Evolutionary conservation across 345 rosid genomes (phyloP).

Genomic region (Dovyalis caffra): DNA sequence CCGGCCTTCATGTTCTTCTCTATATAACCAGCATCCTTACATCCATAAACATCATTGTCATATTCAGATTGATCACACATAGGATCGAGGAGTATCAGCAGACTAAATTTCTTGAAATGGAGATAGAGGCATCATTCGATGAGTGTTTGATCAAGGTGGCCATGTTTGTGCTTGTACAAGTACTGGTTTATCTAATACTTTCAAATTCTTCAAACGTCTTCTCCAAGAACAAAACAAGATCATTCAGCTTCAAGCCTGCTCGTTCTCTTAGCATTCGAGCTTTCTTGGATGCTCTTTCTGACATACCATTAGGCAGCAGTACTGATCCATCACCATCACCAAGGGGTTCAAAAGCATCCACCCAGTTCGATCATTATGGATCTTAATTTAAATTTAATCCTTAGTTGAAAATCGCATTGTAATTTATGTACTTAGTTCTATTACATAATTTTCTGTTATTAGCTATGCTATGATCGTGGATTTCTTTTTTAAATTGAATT

Average conservation of each 20-base stretch:
- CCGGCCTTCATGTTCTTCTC: not conserved
- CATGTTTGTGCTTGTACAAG: slow-evolving; percentile 47
- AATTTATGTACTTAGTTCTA: not conserved
- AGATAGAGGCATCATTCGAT: slow-evolving; percentile 5
- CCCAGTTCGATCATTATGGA: slow-evolving; percentile 3
- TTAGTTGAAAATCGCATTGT: not conserved
- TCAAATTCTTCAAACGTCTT: slow-evolving; percentile 47
- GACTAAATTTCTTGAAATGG: not conserved
- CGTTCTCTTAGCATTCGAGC: slow-evolving; percentile 51
- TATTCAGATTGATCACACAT: not conserved
- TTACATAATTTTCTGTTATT: not conserved
- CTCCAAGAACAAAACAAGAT: slow-evolving; percentile 38
- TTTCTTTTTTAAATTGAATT: not conserved
- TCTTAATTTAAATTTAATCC: not conserved
- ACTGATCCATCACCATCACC: slow-evolving; percentile 31
- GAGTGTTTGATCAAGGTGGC: slow-evolving; percentile 37
- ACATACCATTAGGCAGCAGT: slow-evolving; percentile 37
- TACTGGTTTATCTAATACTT: slow-evolving; percentile 49
- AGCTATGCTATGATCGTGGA: not conserved
- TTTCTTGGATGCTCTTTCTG: slow-evolving; percentile 41
- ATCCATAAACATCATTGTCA: not conserved
- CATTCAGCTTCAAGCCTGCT: slow-evolving; percentile 47
- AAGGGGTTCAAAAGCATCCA: slow-evolving; percentile 14
- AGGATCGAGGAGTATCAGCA: not conserved
- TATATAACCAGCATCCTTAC: not conserved